A percentile compares a stretch with the other conserved stretches of the same genome.
Conservation (phyloP, 352 stramenopile genomes). For the Phytophthora ramorum region DNA sequence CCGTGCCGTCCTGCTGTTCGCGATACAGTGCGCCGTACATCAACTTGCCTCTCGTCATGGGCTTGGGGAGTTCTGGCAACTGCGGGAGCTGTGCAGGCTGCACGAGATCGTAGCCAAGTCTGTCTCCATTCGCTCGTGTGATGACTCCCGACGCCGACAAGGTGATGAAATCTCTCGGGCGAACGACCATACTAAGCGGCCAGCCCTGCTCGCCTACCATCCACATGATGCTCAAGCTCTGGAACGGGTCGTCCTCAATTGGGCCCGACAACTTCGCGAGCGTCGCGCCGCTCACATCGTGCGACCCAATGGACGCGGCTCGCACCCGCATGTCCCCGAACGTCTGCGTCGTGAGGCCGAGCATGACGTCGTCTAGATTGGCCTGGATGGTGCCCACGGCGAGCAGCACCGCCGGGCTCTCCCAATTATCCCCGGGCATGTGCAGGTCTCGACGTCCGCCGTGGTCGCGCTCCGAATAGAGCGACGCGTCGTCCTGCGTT, state of each 20-base stretch:
- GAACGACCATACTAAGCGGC: conserved; percentile 33
- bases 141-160: conserved; percentile 45
- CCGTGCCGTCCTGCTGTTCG: conserved; percentile 42
- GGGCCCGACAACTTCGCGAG: conserved; percentile 43
- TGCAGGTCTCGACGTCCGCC: conserved; percentile 12
- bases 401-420: conserved; percentile 38
- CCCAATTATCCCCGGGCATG: conserved; percentile 17
- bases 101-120: conserved; percentile 47
- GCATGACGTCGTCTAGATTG: conserved; percentile 54
- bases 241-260: conserved; percentile 39
- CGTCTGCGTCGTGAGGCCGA: conserved; percentile 37
- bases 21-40: conserved; percentile 53
- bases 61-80: conserved; percentile 32
- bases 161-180: conserved; percentile 45
- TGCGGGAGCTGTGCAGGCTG: conserved; percentile 41
- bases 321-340: conserved; percentile 36
- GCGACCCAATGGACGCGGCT: conserved; percentile 43
- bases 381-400: conserved; percentile 41
- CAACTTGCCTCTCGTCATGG: conserved; percentile 45
- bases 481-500: conserved; percentile 34
- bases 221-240: conserved; percentile 52
- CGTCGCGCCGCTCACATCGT: conserved; percentile 41
- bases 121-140: conserved; percentile 39
- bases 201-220: conserved; percentile 47
- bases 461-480: conserved; percentile 41